phyloP scores from a whole-genome alignment of 768 basidiomycete species.

The Polyporus arcularius region DNA sequence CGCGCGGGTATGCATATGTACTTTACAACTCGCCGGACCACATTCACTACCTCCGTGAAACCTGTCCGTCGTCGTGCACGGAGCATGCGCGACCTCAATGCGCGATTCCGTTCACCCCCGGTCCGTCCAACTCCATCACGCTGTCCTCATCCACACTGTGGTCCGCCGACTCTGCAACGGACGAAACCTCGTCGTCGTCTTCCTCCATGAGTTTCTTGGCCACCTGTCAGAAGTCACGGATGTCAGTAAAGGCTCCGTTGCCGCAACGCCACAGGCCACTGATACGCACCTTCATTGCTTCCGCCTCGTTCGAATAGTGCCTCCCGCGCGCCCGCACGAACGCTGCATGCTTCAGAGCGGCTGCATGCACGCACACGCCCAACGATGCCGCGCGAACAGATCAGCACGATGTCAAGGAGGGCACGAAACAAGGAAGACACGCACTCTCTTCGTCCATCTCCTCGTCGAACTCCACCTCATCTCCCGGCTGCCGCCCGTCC shows the following conservation, averaged over 20 bases:
- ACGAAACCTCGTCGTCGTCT: constrained; percentile 32
- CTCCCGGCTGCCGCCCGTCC: constrained; percentile 41
- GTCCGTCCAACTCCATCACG: constrained; percentile 27
- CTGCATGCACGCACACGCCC: constrained; percentile 38
- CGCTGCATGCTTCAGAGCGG: constrained; percentile 78
- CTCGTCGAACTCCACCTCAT: constrained; percentile 70
- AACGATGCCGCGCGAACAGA: background rate
- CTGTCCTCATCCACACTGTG: constrained; percentile 24
- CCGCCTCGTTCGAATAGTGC: constrained; percentile 89
- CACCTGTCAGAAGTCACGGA: constrained; percentile 42
- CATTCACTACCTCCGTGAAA: background rate
- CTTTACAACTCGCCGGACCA: constrained; percentile 4
- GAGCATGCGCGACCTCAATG: constrained; percentile 1
- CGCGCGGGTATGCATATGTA: constrained; percentile 13
- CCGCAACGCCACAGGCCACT: background rate
- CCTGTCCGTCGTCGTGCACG: background rate
- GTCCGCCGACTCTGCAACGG: constrained; percentile 21
- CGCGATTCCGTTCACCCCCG: constrained; percentile 22
- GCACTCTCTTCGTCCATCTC: constrained; percentile 90
- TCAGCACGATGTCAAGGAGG: background rate
- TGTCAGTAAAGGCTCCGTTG: background rate
- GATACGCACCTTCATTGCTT: constrained; percentile 80
- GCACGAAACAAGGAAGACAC: constrained; percentile 25
- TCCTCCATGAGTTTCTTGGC: constrained; percentile 64
- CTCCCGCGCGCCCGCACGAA: constrained; percentile 80